A percentile compares a stretch with the other conserved stretches of the same genome.
Conservation (phyloP, 1,139 yeast genomes). For the Pneumocystis murina region DNA sequence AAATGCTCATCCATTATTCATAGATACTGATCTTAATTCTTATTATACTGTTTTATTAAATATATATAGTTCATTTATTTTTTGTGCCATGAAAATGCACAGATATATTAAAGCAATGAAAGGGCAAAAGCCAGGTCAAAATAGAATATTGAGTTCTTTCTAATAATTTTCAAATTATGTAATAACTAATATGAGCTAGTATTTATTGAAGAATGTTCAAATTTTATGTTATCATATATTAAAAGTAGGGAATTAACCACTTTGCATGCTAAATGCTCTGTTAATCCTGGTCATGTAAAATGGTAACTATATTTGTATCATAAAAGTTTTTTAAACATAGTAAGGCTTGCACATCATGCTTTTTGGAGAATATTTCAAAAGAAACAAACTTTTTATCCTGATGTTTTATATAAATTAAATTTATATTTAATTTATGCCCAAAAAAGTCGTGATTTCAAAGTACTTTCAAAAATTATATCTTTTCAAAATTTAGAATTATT, state of each 20-base stretch:
- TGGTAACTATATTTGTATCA: neutral
- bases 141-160: neutral
- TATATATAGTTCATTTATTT: constrained; percentile 13
- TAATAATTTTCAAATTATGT: neutral
- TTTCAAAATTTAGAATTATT: neutral
- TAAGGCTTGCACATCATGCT: neutral
- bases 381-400: neutral
- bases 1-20: constrained; percentile 7
- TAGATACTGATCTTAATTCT: constrained; percentile 12
- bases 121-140: neutral
- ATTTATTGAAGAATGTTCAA: neutral
- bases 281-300: neutral
- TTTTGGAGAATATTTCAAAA: neutral
- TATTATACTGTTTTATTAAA: constrained; percentile 12
- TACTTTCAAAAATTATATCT: neutral
- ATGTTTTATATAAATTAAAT: neutral
- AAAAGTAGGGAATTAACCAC: neutral
- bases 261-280: neutral
- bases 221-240: neutral
- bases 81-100: constrained; percentile 13
- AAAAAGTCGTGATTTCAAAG: neutral
- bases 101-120: constrained; percentile 1
- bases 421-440: neutral
- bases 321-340: neutral
- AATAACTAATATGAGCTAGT: neutral